Base-by-base conservation (phyloP, 1,284 basidiomycete species). In the Tilletia setariae region DNA sequence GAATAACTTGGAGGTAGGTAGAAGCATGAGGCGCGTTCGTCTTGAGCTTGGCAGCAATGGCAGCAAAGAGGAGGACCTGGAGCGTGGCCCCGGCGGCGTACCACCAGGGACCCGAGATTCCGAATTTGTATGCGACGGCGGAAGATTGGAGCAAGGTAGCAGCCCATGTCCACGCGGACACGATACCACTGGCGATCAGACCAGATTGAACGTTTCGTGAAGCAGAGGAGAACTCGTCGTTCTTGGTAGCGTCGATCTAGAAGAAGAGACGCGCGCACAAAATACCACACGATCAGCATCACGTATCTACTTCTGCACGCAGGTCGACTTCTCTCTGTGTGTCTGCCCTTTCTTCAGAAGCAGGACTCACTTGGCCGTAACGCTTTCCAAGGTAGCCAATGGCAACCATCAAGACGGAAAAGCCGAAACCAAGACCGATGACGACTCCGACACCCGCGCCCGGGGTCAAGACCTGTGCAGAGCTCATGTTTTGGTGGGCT, bases 171-270 rank as follows among this genome's bases (percentile, higher is more conserved):
- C 77, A 76, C 1, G 78, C 78, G 9, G 74, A 87, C 15, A 94
- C 91, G 71, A 95, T 93, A 7, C 92, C 93, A 11, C 91, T 88
- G 0, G 93, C 93, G 69, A 95, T 93, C 51, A 96, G 85, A 7
- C 92, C 93, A 1, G 93, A 92, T 75, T 93, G 93, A 63, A 84
- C 76, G 7, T 74, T 76, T 28, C 78, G 77, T 1, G 76, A 76
- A 0, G 80, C 80, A 3, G 74, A 76, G 19, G 73, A 71, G 66
- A 82, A 82, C 63, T 82, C 80, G 67, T 81, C 80, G 11, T 79
- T 76, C 47, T 71, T 73, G 61, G 74, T 76, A 61, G 75, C 70
- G 3, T 68, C 67, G 56, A 61, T 61, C 56, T 61, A 19, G 43
- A 44, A 44, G 19, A 44, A 19, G 56, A 19, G 4, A 19, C 11